Percentiles rank a stretch among this genome's conserved stretches.
Conservation (phyloP, 441 rosid genomes). For the Pelargonium citronellum region DNA sequence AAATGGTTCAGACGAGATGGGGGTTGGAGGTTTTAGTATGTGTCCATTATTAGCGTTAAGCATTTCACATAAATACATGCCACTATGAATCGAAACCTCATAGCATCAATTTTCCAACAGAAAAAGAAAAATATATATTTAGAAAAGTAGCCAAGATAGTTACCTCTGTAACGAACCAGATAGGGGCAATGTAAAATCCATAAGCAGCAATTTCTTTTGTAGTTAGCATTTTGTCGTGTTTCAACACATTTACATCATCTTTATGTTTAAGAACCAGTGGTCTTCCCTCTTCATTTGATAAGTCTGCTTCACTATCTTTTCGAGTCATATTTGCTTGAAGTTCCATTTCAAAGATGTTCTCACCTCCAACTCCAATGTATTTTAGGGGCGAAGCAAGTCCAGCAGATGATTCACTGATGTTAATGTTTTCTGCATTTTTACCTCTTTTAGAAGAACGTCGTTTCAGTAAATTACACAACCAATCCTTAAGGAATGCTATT, state of each 20-base stretch:
- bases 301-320: constrained; percentile 67
- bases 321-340: constrained; percentile 53
- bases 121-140: background rate
- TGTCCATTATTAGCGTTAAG: too few species aligned
- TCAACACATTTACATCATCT: constrained; percentile 47
- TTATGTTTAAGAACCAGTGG: constrained; percentile 53
- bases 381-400: constrained; percentile 52
- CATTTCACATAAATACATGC: too few species aligned
- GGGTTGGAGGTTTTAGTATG: too few species aligned
- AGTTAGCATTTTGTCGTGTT: constrained; percentile 50
- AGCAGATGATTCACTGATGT: constrained; percentile 34
- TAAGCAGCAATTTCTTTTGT: constrained; percentile 61
- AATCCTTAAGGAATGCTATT: constrained; percentile 76
- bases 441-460: constrained; percentile 41
- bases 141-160: constrained; percentile 13
- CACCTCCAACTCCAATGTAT: constrained; percentile 20
- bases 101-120: background rate
- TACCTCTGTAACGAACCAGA: constrained; percentile 99
- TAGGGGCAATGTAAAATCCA: constrained; percentile 88
- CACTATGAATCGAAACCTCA: too few species aligned
- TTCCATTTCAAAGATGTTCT: constrained; percentile 63
- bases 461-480: constrained; percentile 52
- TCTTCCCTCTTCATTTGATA: constrained; percentile 49
- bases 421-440: constrained; percentile 35
- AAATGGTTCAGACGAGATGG: too few species aligned